Base-by-base conservation (phyloP, 2,329 filamentous ascomycete species). In the Rhinocladiella mackenziei region DNA sequence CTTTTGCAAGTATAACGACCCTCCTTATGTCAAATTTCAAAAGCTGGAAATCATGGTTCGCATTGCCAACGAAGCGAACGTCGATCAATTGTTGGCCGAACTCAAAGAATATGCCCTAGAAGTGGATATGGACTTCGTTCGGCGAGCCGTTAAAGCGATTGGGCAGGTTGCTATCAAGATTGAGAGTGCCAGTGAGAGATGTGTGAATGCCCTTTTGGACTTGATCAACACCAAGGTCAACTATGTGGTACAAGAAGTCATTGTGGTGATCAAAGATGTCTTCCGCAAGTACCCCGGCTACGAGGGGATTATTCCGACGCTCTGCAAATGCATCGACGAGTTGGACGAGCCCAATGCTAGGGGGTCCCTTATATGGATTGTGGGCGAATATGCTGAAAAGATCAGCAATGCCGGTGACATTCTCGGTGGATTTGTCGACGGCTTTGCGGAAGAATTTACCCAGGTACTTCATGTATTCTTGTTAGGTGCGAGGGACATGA, bases 1-100 rank as follows among this genome's bases (percentile, higher is more conserved):
- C 72, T 98, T 98, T 72, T 98, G 92, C 83, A 98, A 98, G 70
- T 98, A 98, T 72, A 97, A 97, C 63, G 92, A 98, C 58, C 91
- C 92, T 1, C 89, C 89, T 15, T 98, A 98, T 64, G 83, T 98
- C 59, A 98, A 98, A 67, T 81, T 98, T 48, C 86, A 95, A 63
- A 98, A 98, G 64, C 78, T 98, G 37, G 92, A 98, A 64, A 97
- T 97, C 53, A 97, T 98, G 92, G 91, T 98, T 35, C 83, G 92
- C 65, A 97, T 98, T 81, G 88, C 91, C 50, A 97, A 96, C 68
- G 89, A 96, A 57, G 85, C 84, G 62, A 98, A 97, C 62, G 91
- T 91, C 48, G 92, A 98, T 61, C 92, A 97, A 62, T 75, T 98
- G 18, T 73, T 98, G 11, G 86, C 89, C 8, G 92, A 98, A 65